Percentiles rank a stretch among this genome's conserved stretches.
Conservation (phyloP, 768 basidiomycete genomes). For the Pleurotus pulmonarius region DNA sequence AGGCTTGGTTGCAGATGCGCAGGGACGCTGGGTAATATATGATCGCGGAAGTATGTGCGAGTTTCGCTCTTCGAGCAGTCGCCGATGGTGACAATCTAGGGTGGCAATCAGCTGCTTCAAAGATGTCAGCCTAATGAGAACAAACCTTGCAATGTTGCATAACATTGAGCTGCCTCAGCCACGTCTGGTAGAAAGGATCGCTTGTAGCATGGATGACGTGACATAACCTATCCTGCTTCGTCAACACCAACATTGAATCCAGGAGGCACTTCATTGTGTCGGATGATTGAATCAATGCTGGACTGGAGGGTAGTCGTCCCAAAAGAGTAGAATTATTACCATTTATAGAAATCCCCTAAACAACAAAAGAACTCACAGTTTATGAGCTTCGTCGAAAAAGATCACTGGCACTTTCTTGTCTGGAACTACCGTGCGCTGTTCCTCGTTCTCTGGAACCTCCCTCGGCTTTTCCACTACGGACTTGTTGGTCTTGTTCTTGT, state of each 20-base stretch:
- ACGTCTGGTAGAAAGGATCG: conserved; percentile 83
- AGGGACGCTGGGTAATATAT: conserved; percentile 66
- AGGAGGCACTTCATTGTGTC: conserved; percentile 83
- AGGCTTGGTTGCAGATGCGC: conserved; percentile 50
- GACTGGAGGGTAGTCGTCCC: conserved; percentile 33
- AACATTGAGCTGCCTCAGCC: conserved; percentile 75
- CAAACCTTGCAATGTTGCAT: conserved; percentile 79
- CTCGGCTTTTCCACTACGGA: conserved; percentile 14
- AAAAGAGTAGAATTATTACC: background rate
- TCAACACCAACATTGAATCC: conserved; percentile 82
- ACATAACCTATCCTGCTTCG: conserved; percentile 83
- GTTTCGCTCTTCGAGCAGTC: conserved; percentile 77
- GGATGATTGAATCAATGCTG: conserved; percentile 68
- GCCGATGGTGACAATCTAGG: conserved; percentile 71
- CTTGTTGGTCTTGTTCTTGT: conserved; percentile 21
- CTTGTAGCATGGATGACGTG: conserved; percentile 82
- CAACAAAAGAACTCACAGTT: conserved; percentile 44
- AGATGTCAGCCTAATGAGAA: background rate
- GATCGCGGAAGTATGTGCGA: conserved; percentile 59
- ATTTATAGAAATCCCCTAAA: background rate
- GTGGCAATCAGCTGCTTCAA: background rate
- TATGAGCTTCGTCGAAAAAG: conserved; percentile 86
- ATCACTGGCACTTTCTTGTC: conserved; percentile 73
- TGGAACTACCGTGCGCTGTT: conserved; percentile 27
- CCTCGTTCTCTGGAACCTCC: conserved; percentile 23